Evolutionary conservation across 2,329 filamentous ascomycete genomes (phyloP), one percentile per base, ranked within the genome.

Genomic region (Stenocarpella maydis): DNA sequence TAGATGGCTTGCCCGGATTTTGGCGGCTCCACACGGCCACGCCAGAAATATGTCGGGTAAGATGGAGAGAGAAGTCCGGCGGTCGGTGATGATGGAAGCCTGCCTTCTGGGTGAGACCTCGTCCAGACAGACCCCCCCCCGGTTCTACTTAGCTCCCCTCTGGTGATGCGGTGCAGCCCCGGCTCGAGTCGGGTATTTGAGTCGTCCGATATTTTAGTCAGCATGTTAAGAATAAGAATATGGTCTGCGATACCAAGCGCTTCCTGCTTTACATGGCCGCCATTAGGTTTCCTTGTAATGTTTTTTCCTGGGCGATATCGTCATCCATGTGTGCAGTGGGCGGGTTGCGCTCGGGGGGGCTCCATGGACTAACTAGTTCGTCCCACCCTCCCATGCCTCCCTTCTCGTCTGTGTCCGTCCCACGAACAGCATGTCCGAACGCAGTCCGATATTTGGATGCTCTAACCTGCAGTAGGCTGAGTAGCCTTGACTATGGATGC

Each of bases 21-120:
- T 10, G 26, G 58, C 21, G 58, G 28, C 58, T 49, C 6, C 26
- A 21, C 19, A 34, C 14, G 43, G 37, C 19, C 58, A 26, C 14
- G 28, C 58, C 41, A 63, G 41, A 37, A 28, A 24, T 49, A 63
- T 63, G 58, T 45, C 58, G 41, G 58, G 43, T 49, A 63, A 63
- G 58, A 49, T 49, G 26, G 43, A 21, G 24, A 37, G 26, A 63
- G 43, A 63, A 63, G 58, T 63, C 58, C 58, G 58, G 55, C 26
- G 26, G 41, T 47, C 41, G 26, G 26, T 63, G 43, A 37, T 49
- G 43, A 63, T 49, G 41, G 58, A 24, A 31, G 58, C 26, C 55
- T 61, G 43, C 28, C 4, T 49, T 17, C 43, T 47, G 34, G 4
- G 2, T 37, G 58, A 47, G 28, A 49, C 58, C 28, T 17, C 3